Evolutionary conservation across 2,329 filamentous ascomycete species (phyloP).

Genomic region (Acephala macrosclerotiorum): DNA sequence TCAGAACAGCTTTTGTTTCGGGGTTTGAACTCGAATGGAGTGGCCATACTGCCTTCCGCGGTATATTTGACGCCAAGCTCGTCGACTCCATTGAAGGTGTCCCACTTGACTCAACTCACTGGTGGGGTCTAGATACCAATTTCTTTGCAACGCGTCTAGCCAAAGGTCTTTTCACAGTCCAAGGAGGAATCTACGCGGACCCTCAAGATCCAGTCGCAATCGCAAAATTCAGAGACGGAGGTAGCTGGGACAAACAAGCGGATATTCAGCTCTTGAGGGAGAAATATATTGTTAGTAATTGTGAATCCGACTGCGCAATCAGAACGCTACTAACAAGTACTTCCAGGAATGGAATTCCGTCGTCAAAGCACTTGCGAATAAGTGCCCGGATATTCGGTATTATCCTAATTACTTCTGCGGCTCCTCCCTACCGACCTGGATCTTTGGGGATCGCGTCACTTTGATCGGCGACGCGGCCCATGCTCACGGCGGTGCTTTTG

Average conservation of each 20-base stretch:
- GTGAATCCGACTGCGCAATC: neutral
- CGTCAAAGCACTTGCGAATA: constrained; percentile 44
- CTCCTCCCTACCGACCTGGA: constrained; percentile 42
- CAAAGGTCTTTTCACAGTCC: constrained; percentile 44
- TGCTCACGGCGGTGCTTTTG: constrained; percentile 48
- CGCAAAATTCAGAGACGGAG: constrained; percentile 23
- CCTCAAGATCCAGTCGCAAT: constrained; percentile 38
- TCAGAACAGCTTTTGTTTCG: constrained; percentile 39
- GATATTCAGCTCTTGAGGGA: constrained; percentile 41
- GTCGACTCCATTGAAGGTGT: constrained; percentile 43
- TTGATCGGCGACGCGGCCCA: constrained; percentile 49
- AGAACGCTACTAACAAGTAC: neutral
- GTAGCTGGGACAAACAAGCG: constrained; percentile 42
- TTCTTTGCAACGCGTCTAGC: constrained; percentile 44
- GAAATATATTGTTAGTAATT: constrained; percentile 38
- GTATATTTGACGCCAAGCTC: constrained; percentile 46
- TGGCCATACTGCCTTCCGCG: constrained; percentile 47
- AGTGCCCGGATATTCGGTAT: constrained; percentile 43
- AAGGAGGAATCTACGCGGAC: constrained; percentile 39
- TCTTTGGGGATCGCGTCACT: constrained; percentile 42
- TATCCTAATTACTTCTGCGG: constrained; percentile 47
- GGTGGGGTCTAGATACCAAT: constrained; percentile 44
- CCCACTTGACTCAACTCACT: constrained; percentile 47
- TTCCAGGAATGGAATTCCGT: constrained; percentile 46
- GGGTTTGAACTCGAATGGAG: constrained; percentile 46